phyloP scores from a whole-genome alignment of 2,329 filamentous ascomycete species.

The Macrophomina pseudophaseolina region DNA sequence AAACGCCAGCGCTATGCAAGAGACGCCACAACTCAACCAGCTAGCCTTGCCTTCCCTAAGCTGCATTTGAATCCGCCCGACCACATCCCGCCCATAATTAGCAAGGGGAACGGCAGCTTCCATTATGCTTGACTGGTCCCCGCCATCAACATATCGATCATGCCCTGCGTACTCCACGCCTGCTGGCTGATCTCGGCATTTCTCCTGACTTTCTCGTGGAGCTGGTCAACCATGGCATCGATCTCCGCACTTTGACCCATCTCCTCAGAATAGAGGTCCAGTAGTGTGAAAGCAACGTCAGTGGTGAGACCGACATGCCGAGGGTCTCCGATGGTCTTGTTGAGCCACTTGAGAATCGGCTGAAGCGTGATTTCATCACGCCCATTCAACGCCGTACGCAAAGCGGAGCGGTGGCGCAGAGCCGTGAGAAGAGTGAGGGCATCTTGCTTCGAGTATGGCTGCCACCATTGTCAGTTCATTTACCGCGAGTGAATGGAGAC shows the following conservation, averaged over 20 bases:
- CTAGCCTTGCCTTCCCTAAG: background rate
- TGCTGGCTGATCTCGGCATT: constrained; percentile 85
- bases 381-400: constrained; percentile 78
- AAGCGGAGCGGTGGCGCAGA: constrained; percentile 83
- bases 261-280: constrained; percentile 87
- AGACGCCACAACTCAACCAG: constrained; percentile 3
- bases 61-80: too few relatives aligned
- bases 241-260: constrained; percentile 75
- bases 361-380: constrained; percentile 82
- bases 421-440: constrained; percentile 80
- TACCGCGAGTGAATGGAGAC: too few relatives aligned
- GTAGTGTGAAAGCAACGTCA: constrained; percentile 78
- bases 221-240: constrained; percentile 68
- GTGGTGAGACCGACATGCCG: constrained; percentile 80
- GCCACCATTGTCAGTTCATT: background rate
- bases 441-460: constrained; percentile 35
- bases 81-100: too few relatives aligned
- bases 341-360: constrained; percentile 83
- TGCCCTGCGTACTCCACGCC: constrained; percentile 81
- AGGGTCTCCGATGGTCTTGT: constrained; percentile 80
- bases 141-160: constrained; percentile 79
- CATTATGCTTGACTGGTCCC: constrained; percentile 31
- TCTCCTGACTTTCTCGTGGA: constrained; percentile 72
- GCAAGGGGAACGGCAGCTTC: background rate
- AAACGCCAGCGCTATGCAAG: constrained; percentile 48